Evolutionary conservation across 345 rosid genomes (phyloP), one percentile per base, ranked within the genome.

Genomic region (Linum usitatissimum): DNA sequence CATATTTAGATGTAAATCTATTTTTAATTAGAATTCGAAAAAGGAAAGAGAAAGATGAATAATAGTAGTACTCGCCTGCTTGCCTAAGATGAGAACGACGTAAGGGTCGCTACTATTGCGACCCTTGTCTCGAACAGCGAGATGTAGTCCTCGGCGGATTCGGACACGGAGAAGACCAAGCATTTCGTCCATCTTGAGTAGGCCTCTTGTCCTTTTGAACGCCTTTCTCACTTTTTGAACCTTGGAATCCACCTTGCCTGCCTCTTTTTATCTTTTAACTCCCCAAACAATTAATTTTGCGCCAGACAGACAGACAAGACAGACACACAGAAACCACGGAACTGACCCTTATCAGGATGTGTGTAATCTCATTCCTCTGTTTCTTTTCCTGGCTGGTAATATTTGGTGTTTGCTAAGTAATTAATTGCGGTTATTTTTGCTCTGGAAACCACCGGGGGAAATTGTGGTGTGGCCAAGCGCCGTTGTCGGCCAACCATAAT

Each of bases 51-150:
- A 10, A 55, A 1, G 8, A 9, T 18, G 15, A 2, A 4, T 1
- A n/a, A n/a, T n/a, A n/a, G 30, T 9, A 6, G 57, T 4, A 55
- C 57, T 18, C 9, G 30, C 59, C 59, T 55, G 59, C 23, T 55
- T 18, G 9, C 9, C 59, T 14, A 55, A 18, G 59, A 28, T 55
- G 59, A 55, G 30, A 55, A 55, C 59, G 30, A 55, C 59, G 59
- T 55, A 55, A 18, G 59, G 59, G 59, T 55, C 59, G 30, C 59
- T 55, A 30, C 59, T 55, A 4, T 18, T 18, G 17, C 51, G 51
- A 13, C 14, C 51, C 1, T 3, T 19, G 18, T 55, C 59, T 18
- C 59, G 30, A 13, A 55, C 14, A 6, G 59, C 59, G 30, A 55
- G 59, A 19, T 19, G 9, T 4, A 14, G n/a, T 8, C 59, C 59